Evolutionary conservation across 345 rosid genomes (phyloP).

Genomic region (Dimocarpus longan): DNA sequence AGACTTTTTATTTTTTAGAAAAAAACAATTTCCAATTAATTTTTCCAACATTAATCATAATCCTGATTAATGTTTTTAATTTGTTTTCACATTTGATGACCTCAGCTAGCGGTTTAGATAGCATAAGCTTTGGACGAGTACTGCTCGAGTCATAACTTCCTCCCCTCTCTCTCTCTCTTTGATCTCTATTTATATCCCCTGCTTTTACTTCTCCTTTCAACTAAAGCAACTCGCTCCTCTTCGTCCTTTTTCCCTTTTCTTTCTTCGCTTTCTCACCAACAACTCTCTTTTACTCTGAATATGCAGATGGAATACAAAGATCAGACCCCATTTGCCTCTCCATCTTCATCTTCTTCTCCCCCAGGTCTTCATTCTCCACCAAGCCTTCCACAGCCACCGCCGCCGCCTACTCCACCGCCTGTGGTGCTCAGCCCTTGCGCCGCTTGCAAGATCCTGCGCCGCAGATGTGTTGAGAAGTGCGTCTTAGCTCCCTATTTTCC

Average conservation of each 20-base stretch:
- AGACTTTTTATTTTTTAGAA: too few species aligned
- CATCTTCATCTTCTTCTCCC: slow-evolving; percentile 26
- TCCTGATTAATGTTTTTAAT: too few species aligned
- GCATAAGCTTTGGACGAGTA: background rate
- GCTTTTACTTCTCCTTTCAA: slow-evolving; percentile 17
- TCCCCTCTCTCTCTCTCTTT: background rate
- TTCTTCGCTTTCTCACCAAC: slow-evolving; percentile 7
- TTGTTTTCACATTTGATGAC: too few species aligned
- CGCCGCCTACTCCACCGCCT: slow-evolving; percentile 19
- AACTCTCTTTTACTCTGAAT: background rate
- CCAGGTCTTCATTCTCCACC: slow-evolving; percentile 1
- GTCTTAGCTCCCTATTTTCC: slow-evolving; percentile 77
- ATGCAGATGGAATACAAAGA: slow-evolving; percentile 26
- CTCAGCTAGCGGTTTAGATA: background rate
- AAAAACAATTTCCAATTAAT: too few species aligned
- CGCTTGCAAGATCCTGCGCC: slow-evolving; percentile 76
- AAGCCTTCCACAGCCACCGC: background rate
- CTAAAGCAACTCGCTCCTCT: slow-evolving; percentile 17
- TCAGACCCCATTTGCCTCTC: background rate
- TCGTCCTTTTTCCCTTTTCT: background rate
- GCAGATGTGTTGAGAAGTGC: slow-evolving; percentile 65
- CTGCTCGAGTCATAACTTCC: background rate
- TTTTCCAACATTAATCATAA: too few species aligned
- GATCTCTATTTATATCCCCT: slow-evolving; percentile 21
- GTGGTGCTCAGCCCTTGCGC: slow-evolving; percentile 70